Conservation (phyloP, 2,329 filamentous ascomycete species). For the Xylariomycetidae sp. region DNA sequence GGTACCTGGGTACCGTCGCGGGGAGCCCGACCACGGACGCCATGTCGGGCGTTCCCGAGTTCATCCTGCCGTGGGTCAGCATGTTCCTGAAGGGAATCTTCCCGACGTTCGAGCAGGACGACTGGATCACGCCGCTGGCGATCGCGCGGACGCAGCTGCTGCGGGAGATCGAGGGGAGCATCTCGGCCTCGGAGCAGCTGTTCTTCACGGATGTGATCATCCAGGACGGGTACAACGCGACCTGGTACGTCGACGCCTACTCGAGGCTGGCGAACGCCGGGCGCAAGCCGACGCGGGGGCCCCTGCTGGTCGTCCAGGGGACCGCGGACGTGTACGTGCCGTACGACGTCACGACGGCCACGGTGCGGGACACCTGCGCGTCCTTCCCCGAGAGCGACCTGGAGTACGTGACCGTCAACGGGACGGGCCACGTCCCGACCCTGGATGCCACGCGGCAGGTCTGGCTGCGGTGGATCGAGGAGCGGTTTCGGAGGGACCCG, state of each 20-base stretch:
- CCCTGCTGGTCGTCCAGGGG: slow-evolving; percentile 34
- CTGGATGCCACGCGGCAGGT: slow-evolving; percentile 14
- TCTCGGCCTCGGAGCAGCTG: slow-evolving; percentile 11
- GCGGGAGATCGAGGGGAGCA: slow-evolving; percentile 14
- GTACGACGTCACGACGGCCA: slow-evolving; percentile 8
- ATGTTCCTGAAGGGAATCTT: slow-evolving; percentile 19
- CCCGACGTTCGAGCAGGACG: slow-evolving; percentile 19
- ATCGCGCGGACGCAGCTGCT: slow-evolving; percentile 15
- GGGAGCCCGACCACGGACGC: slow-evolving; percentile 23
- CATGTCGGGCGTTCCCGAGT: slow-evolving; percentile 6
- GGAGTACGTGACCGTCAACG: slow-evolving; percentile 17
- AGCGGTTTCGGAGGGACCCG: slow-evolving; percentile 12
- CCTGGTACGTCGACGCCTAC: slow-evolving; percentile 17
- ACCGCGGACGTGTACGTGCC: slow-evolving; percentile 16
- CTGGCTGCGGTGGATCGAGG: slow-evolving; percentile 20
- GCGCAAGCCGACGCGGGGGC: slow-evolving; percentile 27
- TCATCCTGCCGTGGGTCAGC: slow-evolving; percentile 15
- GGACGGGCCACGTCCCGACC: slow-evolving; percentile 14
- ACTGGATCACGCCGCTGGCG: slow-evolving; percentile 24
- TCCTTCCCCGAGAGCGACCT: slow-evolving; percentile 1
- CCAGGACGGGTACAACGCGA: slow-evolving; percentile 14
- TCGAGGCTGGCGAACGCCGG: slow-evolving; percentile 22
- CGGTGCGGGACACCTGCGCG: slow-evolving; percentile 10
- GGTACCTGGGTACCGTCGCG: slow-evolving; percentile 33
- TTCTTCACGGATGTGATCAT: slow-evolving; percentile 8